Evolutionary conservation across 305 asterid genomes (phyloP).

Genomic region (Fraxinus velutina): DNA sequence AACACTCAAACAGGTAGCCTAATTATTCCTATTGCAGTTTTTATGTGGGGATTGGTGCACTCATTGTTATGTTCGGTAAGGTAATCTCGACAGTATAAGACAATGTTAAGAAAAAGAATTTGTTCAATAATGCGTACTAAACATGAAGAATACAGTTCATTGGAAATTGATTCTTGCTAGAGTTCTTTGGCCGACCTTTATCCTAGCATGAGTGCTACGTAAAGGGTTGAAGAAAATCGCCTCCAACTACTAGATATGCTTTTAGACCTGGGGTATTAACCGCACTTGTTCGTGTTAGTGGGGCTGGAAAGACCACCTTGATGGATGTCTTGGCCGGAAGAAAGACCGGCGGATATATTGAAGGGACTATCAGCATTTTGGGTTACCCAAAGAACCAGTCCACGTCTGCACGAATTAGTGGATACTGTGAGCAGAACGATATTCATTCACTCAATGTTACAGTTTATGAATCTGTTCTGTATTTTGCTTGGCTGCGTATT

Average conservation of each 20-base stretch:
- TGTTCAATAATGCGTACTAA: background rate
- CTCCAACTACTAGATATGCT: background rate
- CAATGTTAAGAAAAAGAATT: background rate
- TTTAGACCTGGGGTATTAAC: background rate
- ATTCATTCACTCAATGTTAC: conserved; percentile 43
- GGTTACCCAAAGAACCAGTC: conserved; percentile 19
- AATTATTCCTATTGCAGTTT: background rate
- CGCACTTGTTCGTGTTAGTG: background rate
- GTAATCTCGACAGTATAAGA: background rate
- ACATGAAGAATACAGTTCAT: background rate
- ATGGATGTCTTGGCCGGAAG: background rate
- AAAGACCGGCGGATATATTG: background rate
- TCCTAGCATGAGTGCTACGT: background rate
- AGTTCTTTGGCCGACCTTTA: background rate
- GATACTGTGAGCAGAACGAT: conserved; percentile 43
- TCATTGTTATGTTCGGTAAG: background rate
- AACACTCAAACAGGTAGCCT: background rate
- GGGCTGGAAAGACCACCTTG: background rate
- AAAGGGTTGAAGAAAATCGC: background rate
- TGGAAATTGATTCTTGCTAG: background rate
- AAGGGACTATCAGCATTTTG: background rate
- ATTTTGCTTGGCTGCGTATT: conserved; percentile 46
- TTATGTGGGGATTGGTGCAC: background rate
- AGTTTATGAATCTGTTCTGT: conserved; percentile 36
- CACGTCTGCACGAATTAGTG: conserved; percentile 38